phyloP scores from a whole-genome alignment of 352 stramenopile genomes.

The Saprolegnia diclina region DNA sequence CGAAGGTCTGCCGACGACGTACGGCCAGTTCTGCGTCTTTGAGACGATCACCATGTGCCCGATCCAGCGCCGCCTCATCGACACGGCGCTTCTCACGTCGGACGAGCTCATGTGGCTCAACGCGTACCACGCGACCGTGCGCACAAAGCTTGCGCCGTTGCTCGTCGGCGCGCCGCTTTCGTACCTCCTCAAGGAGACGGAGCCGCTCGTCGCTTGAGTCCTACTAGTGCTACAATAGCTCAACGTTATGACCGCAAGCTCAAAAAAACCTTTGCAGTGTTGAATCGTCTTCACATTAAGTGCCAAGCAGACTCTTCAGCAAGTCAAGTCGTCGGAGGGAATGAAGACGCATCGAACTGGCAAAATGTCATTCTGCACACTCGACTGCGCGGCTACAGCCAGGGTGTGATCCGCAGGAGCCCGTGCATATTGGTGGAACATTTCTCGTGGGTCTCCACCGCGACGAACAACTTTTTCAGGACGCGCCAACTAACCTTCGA shows the following conservation, averaged over 20 bases:
- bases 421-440: too few species aligned
- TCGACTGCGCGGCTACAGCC: too few species aligned
- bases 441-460: too few species aligned
- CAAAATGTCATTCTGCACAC: too few species aligned
- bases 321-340: too few species aligned
- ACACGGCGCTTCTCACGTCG: conserved; percentile 84
- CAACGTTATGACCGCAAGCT: not conserved
- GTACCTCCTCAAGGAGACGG: conserved; percentile 75
- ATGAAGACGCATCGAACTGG: too few species aligned
- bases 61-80: conserved; percentile 97
- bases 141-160: conserved; percentile 87
- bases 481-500: too few species aligned
- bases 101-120: conserved; percentile 95
- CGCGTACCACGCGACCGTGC: conserved; percentile 88
- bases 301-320: too few species aligned
- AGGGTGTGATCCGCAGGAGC: too few species aligned
- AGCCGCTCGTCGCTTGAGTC: conserved; percentile 33
- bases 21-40: conserved; percentile 93
- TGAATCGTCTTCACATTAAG: not conserved
- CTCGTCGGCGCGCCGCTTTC: conserved; percentile 54
- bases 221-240: not conserved
- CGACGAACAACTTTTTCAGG: too few species aligned
- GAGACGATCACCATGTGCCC: conserved; percentile 96
- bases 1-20: conserved; percentile 48
- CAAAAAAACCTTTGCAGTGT: not conserved